These are phyloP conservation scores for Penicillium sp. DNA, from an alignment of 2,329 filamentous ascomycete species.

Conservation along the genomic window DNA sequence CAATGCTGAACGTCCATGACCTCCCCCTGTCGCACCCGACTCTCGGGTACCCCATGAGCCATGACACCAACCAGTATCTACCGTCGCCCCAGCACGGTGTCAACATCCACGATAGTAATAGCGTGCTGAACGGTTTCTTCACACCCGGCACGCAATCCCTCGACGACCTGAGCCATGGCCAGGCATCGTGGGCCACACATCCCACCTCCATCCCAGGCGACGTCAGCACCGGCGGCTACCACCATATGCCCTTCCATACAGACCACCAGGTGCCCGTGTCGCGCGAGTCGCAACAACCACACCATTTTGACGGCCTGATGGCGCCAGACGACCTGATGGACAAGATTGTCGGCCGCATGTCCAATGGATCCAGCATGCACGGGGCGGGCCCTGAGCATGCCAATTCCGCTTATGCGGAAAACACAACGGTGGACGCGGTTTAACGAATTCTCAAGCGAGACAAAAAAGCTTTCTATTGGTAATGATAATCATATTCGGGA, in stretches of 20 bases:
- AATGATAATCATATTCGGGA: slow-evolving; percentile 31
- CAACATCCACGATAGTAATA: slow-evolving; percentile 34
- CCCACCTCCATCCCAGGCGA: slow-evolving; percentile 32
- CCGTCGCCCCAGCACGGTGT: slow-evolving; percentile 31
- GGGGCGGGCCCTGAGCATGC: slow-evolving; percentile 36
- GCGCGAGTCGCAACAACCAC: slow-evolving; percentile 34
- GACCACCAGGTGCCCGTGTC: slow-evolving; percentile 33
- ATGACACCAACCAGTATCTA: slow-evolving; percentile 35
- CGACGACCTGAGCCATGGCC: slow-evolving; percentile 35
- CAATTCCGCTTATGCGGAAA: slow-evolving; percentile 31
- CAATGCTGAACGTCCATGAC: slow-evolving; percentile 39
- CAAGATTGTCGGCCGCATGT: slow-evolving; percentile 37
- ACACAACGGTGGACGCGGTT: slow-evolving; percentile 32
- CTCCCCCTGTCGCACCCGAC: slow-evolving; percentile 33
- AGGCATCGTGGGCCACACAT: slow-evolving; percentile 32
- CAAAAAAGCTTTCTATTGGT: slow-evolving; percentile 21
- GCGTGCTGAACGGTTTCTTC: slow-evolving; percentile 34
- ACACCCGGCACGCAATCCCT: slow-evolving; percentile 31
- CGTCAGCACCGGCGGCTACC: slow-evolving; percentile 31
- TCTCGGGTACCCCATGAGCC: slow-evolving; percentile 32
- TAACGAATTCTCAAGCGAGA: slow-evolving; percentile 18
- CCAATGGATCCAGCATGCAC: slow-evolving; percentile 34
- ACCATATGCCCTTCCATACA: slow-evolving; percentile 33
- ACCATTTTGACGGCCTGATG: slow-evolving; percentile 34
- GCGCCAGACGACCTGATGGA: slow-evolving; percentile 39